Conservation (phyloP, 805 yeast species). For the Kregervanrija fluxuum region DNA sequence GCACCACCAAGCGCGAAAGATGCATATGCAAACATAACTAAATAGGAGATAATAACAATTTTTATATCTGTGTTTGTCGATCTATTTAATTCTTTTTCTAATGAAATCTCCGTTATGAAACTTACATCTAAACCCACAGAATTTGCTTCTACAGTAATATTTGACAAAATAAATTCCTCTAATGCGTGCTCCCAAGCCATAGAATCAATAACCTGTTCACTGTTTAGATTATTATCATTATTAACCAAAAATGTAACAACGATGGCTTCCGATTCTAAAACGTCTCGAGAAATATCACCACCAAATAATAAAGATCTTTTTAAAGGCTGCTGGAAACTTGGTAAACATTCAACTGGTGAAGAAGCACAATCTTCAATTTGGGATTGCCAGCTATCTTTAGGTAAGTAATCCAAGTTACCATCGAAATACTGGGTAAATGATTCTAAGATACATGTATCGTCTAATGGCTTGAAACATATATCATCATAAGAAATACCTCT, state of each 20-base stretch:
- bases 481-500: constrained; percentile 41
- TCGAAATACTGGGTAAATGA: constrained; percentile 84
- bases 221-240: constrained; percentile 39
- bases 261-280: constrained; percentile 61
- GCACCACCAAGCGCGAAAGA: constrained; percentile 68
- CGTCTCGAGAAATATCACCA: constrained; percentile 32
- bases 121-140: constrained; percentile 51
- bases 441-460: constrained; percentile 74
- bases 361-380: constrained; percentile 55
- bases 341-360: constrained; percentile 85
- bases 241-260: constrained; percentile 67
- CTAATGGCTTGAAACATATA: constrained; percentile 78
- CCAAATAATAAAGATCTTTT: constrained; percentile 69
- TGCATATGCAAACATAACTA: constrained; percentile 84
- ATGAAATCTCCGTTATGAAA: constrained; percentile 76
- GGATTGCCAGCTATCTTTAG: constrained; percentile 47
- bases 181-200: constrained; percentile 67
- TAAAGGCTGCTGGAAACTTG: constrained; percentile 86
- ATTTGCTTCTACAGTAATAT: constrained; percentile 40
- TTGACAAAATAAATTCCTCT: constrained; percentile 41
- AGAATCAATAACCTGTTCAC: constrained; percentile 33
- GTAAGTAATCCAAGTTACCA: constrained; percentile 47
- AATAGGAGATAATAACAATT: constrained; percentile 66
- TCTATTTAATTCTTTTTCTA: constrained; percentile 76
- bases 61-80: constrained; percentile 73